Percentiles rank a stretch among this genome's conserved stretches.
Evolutionary conservation across 2,329 filamentous ascomycete species (phyloP).

Genomic region (Periconia sp.): DNA sequence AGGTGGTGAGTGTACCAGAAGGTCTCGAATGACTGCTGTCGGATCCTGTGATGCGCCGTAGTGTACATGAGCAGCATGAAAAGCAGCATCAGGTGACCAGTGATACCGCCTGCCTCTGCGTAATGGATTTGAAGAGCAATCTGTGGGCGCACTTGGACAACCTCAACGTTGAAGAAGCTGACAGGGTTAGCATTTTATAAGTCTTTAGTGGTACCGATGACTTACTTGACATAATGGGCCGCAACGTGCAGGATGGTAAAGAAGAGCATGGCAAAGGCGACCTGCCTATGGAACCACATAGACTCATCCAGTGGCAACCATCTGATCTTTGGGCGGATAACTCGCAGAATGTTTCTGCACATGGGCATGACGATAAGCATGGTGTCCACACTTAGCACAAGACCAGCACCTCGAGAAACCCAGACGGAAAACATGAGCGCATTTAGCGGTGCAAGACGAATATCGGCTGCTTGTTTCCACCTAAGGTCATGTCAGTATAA

Average conservation of each 20-base stretch:
- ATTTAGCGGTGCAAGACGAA: constrained; percentile 77
- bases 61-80: constrained; percentile 99
- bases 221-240: constrained; percentile 92
- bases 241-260: constrained; percentile 79
- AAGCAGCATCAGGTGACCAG: constrained; percentile 96
- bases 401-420: constrained; percentile 91
- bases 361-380: constrained; percentile 92
- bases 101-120: constrained; percentile 84
- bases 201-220: constrained; percentile 9
- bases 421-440: constrained; percentile 86
- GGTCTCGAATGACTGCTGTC: constrained; percentile 95
- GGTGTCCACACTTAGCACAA: constrained; percentile 83
- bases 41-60: constrained; percentile 88
- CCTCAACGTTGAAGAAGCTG: constrained; percentile 95
- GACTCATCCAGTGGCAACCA: constrained; percentile 96
- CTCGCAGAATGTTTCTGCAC: constrained; percentile 87
- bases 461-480: constrained; percentile 76
- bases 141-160: constrained; percentile 77
- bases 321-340: constrained; percentile 82
- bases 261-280: constrained; percentile 85
- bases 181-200: constrained; percentile 15
- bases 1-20: constrained; percentile 99
- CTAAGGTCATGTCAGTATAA: constrained; percentile 54
- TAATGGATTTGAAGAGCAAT: constrained; percentile 92
- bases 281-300: constrained; percentile 94